Base-by-base conservation (phyloP, 2,329 filamentous ascomycete genomes). In the Monilinia laxa region DNA sequence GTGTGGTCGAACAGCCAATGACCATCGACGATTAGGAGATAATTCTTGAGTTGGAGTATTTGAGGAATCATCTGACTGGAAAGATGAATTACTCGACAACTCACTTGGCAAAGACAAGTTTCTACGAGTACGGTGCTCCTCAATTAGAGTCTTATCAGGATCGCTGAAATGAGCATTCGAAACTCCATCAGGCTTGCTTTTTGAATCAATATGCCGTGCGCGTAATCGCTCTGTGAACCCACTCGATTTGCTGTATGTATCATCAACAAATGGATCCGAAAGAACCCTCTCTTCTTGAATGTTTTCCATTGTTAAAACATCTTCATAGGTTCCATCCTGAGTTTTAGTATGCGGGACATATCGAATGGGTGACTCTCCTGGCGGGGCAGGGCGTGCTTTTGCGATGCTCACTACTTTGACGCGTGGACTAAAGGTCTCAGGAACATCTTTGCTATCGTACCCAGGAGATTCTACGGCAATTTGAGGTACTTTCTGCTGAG, bases 261-360 rank as follows among this genome's bases (percentile, higher is more conserved):
- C 64, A 20, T 72, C 70, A 12, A 68, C 35, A 40, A 76, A 76
- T 16, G 74, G 74, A 68, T 76, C 73, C 28, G 68, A 56, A 28
- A 74, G 56, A 16, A 40, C 35, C 25, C 67, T 68, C 23, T 70
- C 70, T 16, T 67, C 68, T 20, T 62, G 62, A 57, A 76, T 66
- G 3, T 73, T 64, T 20, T 73, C 68, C 52, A 68, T 71, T 6
- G 68, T 71, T 14, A 66, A 57, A 11, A 75, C 42, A 5, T 67
- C 70, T 35, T 70, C 69, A 64, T 76, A 76, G 23, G 64, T 51
- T 1, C 71, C 71, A 38, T 70, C 58, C 11, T 62, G 58, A 3
- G 65, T 71, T 53, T 73, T 74, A 23, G 73, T 72, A 67, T 76
- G 74, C 3, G 72, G 62, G 12, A 76, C 56, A 66, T 75, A 75